Evolutionary conservation across 2,329 filamentous ascomycete species (phyloP).

Genomic region (Ilyonectria robusta): DNA sequence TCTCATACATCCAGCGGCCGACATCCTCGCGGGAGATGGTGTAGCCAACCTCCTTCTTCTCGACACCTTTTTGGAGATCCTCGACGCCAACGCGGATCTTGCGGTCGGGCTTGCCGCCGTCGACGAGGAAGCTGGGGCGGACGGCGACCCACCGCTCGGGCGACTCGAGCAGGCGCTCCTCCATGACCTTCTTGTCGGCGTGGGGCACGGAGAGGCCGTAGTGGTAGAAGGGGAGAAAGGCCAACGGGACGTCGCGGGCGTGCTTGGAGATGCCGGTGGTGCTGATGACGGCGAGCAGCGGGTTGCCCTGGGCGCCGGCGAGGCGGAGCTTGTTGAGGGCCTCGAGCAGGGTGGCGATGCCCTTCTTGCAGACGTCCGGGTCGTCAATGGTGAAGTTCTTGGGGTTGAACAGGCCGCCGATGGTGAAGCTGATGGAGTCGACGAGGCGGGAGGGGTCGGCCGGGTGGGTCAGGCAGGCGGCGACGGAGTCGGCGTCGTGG

Average conservation of each 20-base stretch:
- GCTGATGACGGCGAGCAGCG: constrained; percentile 55
- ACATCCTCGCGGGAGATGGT: constrained; percentile 58
- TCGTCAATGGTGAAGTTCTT: constrained; percentile 51
- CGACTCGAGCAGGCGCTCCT: constrained; percentile 48
- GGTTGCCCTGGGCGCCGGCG: constrained; percentile 44
- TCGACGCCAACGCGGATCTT: constrained; percentile 51
- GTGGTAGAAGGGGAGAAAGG: constrained; percentile 60
- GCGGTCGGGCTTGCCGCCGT: constrained; percentile 41
- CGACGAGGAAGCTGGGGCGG: constrained; percentile 54
- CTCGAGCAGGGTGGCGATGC: constrained; percentile 52
- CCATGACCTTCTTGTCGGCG: constrained; percentile 64
- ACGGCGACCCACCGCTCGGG: constrained; percentile 53
- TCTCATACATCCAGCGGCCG: constrained; percentile 59
- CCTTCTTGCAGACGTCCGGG: constrained; percentile 58
- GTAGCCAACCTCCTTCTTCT: constrained; percentile 58
- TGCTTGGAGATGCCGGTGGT: constrained; percentile 58
- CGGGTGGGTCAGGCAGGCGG: constrained; percentile 49
- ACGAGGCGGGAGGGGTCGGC: constrained; percentile 49
- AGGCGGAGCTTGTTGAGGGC: constrained; percentile 48
- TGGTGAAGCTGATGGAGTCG: constrained; percentile 56
- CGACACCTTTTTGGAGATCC: constrained; percentile 50
- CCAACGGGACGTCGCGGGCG: constrained; percentile 53
- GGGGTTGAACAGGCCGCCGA: constrained; percentile 53
- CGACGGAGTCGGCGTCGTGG: constrained; percentile 51
- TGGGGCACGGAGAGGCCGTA: constrained; percentile 58